Evolutionary conservation across 495 filamentous ascomycete genomes (phyloP), one percentile per base, ranked within the genome.

Genomic region (Immersiella caudata): DNA sequence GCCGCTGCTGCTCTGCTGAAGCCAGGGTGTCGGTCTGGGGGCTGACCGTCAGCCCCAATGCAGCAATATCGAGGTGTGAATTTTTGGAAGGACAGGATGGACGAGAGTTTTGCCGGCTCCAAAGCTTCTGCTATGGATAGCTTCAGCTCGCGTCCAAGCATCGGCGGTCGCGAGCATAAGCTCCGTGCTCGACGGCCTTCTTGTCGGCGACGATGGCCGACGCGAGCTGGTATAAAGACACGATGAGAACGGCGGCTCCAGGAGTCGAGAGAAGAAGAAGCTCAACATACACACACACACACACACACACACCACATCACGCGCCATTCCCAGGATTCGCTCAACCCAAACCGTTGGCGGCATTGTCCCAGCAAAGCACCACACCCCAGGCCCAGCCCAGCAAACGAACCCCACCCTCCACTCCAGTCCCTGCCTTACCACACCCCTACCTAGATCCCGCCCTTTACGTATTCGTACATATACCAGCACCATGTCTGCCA

Each of bases 401-500:
- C 55, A 20, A 24, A 11, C 63, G 51, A 59, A 26, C 20, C 14
- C 50, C 59, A 33, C 65, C 50, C 21, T 22, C 27, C 20, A 24
- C 9, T 22, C 51, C 46, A 11, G 12, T n/a, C 24, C 33, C 24
- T 9, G 56, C 52, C 49, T 35, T 46, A 21, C 22, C 54, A 22
- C 16, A 24, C 33, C 40, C 33, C 36, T 20, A 56, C 24, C 57
- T 24, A 11, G 16, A 9, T 33, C n/a, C 21, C 25, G 62, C n/a
- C n/a, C 8, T 55, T 6, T 5, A 64, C 62, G 22, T 64, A 57
- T 40, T 65, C 49, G 58, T 64, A 64, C 27, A 33, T 64, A 60
- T 22, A 27, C 40, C 26, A 40, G 58, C 61, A 68, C 33, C 56
- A 73, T 70, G 68, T 24, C 51, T 49, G 27, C 16, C 33, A 54